Conservation (phyloP, 2,329 filamentous ascomycete species). For the Claviceps sp. region DNA sequence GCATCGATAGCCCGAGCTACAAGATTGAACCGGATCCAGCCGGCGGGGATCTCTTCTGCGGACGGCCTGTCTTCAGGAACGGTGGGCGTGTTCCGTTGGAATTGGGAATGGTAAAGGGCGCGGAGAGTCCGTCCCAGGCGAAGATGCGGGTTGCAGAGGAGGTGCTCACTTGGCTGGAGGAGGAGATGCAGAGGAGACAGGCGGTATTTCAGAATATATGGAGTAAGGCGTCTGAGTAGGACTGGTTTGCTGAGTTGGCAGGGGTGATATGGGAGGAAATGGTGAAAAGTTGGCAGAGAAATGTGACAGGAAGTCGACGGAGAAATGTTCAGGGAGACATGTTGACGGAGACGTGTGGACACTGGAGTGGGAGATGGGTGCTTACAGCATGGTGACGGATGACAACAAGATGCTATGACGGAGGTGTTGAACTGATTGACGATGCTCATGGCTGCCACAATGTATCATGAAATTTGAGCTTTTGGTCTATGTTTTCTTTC, state of each 20-base stretch:
- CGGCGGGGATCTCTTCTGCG: slow-evolving; percentile 20
- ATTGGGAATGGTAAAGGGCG: slow-evolving; percentile 20
- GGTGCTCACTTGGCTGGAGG: slow-evolving; percentile 24
- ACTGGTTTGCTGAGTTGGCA: background rate
- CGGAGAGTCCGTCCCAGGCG: slow-evolving; percentile 21
- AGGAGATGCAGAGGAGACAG: slow-evolving; percentile 9
- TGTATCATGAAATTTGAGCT: background rate
- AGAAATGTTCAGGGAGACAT: too few species aligned
- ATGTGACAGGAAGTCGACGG: too few species aligned
- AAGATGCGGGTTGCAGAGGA: slow-evolving; percentile 26
- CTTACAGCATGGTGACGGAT: too few species aligned
- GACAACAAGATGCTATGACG: too few species aligned
- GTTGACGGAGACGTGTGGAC: too few species aligned
- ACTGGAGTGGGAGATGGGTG: too few species aligned
- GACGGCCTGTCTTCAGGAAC: slow-evolving; percentile 20
- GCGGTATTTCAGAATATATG: slow-evolving; percentile 3
- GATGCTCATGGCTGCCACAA: background rate
- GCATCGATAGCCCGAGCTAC: slow-evolving; percentile 22
- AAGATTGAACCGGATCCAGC: slow-evolving; percentile 11
- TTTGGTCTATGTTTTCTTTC: too few species aligned
- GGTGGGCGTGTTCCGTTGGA: slow-evolving; percentile 17
- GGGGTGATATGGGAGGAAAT: too few species aligned
- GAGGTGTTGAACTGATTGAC: background rate
- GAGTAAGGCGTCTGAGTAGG: background rate
- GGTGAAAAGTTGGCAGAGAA: too few species aligned